Evolutionary conservation across 768 basidiomycete species (phyloP).

Genomic region (Collybia sordida): DNA sequence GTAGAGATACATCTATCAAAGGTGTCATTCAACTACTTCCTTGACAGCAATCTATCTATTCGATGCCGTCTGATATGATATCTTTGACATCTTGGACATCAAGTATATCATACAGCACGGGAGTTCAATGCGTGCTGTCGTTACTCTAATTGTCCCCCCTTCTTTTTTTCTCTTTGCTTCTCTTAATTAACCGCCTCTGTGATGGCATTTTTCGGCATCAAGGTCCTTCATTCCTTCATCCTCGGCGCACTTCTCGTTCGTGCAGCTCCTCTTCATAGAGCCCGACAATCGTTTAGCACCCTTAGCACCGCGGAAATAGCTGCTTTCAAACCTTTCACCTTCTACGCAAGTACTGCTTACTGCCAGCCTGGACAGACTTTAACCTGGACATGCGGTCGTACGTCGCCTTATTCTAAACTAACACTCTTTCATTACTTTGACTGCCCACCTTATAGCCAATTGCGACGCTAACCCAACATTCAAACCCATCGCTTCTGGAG

Average conservation of each 20-base stretch:
- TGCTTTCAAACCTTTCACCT: slow-evolving; percentile 45
- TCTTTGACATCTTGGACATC: too few relatives aligned
- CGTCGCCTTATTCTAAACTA: neutral
- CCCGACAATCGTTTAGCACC: slow-evolving; percentile 37
- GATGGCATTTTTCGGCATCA: slow-evolving; percentile 7
- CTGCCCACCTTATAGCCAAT: slow-evolving; percentile 27
- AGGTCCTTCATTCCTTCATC: slow-evolving; percentile 1
- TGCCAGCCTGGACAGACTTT: slow-evolving; percentile 42
- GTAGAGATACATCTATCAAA: too few relatives aligned
- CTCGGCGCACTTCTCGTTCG: neutral
- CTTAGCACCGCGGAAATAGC: slow-evolving; percentile 40
- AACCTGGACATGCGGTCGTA: slow-evolving; percentile 54
- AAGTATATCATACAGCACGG: too few relatives aligned
- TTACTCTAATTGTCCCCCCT: too few relatives aligned
- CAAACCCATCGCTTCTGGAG: slow-evolving; percentile 42
- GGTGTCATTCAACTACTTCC: too few relatives aligned
- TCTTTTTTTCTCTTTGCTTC: too few relatives aligned
- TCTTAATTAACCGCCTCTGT: neutral
- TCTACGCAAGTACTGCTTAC: slow-evolving; percentile 51
- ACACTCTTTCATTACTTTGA: neutral
- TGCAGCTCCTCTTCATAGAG: slow-evolving; percentile 16
- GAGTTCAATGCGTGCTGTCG: too few relatives aligned
- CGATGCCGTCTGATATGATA: too few relatives aligned
- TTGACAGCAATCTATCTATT: too few relatives aligned
- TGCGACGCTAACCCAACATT: slow-evolving; percentile 50